Base-by-base conservation (phyloP, 495 filamentous ascomycete species). In the Penicillium flavigenum region DNA sequence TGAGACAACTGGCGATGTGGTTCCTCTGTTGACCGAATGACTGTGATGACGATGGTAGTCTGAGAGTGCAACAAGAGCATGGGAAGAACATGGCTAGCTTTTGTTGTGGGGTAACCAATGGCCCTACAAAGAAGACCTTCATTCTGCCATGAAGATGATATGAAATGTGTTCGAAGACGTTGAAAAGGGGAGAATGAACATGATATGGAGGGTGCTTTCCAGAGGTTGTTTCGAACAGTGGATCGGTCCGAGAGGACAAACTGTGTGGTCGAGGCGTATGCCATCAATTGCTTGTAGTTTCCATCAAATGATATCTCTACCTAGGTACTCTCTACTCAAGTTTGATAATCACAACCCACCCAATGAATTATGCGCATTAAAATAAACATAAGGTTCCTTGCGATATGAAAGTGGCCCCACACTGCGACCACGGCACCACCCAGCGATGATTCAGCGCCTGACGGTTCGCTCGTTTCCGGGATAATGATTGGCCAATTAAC, bases 401-500 rank as follows among this genome's bases (percentile, higher is more conserved):
- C 16, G 19, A 38, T n/a, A 46, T 17, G 19, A 8, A 7, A 8
- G 36, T n/a, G 36, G 36, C 29, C 38, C 51, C 52, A 44, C 20
- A n/a, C 34, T 16, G 34, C 5, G 5, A 38, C 34, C 34, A 38
- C 9, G 31, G 5, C 17, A 36, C 20, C 17, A 8, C 31, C 6
- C 9, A 32, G 7, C 52, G 10, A 32, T 54, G 52, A 54, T 54
- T 54, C 52, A 47, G 52, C 7, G 52, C 17, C 42, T 34, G 11
- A 14, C 9, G 14, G 24, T 34, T 24, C 20, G 19, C 14, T 6
- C 0, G 2, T 1, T 4, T 24, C 0, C 5, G 3, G 7, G 0
- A 0, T 16, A 1, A 0, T 42, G 9, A 42, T 52, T 52, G 32
- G 49, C 5, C 14, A 7, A 1, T 0, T 0, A 0, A 2, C 0